Evolutionary conservation across 768 basidiomycete species (phyloP), one percentile per base, ranked within the genome.

Genomic region (Fomitopsis pulvina): DNA sequence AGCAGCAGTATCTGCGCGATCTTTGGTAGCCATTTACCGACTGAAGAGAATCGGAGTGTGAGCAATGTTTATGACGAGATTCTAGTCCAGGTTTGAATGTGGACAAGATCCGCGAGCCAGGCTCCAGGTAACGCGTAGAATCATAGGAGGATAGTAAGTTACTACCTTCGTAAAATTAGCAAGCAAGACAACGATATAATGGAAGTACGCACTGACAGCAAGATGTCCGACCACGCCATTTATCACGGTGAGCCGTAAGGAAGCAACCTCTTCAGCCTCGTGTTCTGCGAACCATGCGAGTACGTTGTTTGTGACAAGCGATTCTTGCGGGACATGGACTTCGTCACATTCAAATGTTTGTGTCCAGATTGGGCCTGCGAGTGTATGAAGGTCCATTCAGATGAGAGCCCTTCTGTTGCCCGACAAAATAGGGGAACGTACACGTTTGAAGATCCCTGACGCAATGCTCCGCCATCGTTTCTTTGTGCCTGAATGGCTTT

Each of bases 401-500:
- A n/a, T n/a, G n/a, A n/a, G n/a, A n/a, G n/a, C n/a, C n/a, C n/a
- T n/a, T n/a, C n/a, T n/a, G 9, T 30, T 18, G n/a, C 9, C 4
- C 25, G 22, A 20, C 7, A 26, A 41, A 21, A 10, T 20, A 1
- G 8, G 18, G 37, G 28, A 16, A 68, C 82, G 39, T 52, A 89
- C 87, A 57, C 87, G 84, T 73, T 90, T 89, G 72, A 88, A 90
- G 14, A 71, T 63, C 40, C 63, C 71, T 16, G 78, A 81, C n/a
- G 78, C 77, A 40, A 88, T 65, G 2, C 83, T 81, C 50, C 78
- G 71, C 85, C 85, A 90, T 53, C 87, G 72, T 67, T 90, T 90
- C 70, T 89, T 89, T 21, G 87, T 77, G 9, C 87, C 87, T 2
- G 80, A 83, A 63, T 90, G 87, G 1, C 83, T 78, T 66, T 90